Evolutionary conservation across 2,329 filamentous ascomycete genomes (phyloP).

Genomic region (Hymenoscyphus salicellus): DNA sequence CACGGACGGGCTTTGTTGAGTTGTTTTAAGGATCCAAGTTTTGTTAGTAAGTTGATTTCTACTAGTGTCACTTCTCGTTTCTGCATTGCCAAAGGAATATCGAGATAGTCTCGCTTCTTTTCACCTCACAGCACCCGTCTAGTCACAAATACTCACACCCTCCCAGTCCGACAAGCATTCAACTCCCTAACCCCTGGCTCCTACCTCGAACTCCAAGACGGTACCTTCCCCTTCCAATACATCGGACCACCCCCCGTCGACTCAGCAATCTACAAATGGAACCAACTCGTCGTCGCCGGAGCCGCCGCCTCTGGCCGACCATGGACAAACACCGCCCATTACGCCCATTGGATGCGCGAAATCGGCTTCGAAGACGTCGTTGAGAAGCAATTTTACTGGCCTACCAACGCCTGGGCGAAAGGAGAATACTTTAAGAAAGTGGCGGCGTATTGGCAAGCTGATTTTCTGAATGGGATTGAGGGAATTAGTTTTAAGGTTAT

Average conservation of each 20-base stretch:
- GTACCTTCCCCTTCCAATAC: slow-evolving; percentile 3
- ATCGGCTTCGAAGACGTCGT: slow-evolving; percentile 54
- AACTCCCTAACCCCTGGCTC: slow-evolving; percentile 34
- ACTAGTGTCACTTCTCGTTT: neutral
- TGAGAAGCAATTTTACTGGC: slow-evolving; percentile 51
- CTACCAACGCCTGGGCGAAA: slow-evolving; percentile 53
- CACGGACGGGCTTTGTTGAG: slow-evolving; percentile 45
- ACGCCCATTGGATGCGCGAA: slow-evolving; percentile 30
- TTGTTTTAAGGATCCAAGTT: slow-evolving; percentile 23
- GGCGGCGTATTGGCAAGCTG: slow-evolving; percentile 29
- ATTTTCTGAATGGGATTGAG: slow-evolving; percentile 19
- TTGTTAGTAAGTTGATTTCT: neutral
- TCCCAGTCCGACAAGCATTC: slow-evolving; percentile 18
- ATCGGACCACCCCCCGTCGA: neutral
- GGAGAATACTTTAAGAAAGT: slow-evolving; percentile 26
- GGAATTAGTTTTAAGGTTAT: slow-evolving; percentile 30
- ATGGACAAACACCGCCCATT: slow-evolving; percentile 11
- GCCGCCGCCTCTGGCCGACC: neutral
- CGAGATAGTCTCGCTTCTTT: neutral
- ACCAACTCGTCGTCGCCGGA: neutral
- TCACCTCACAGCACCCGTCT: neutral
- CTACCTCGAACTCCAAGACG: slow-evolving; percentile 36
- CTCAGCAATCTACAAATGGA: neutral
- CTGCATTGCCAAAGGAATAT: neutral
- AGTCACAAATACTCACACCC: neutral